Evolutionary conservation across 116 monocot genomes (phyloP).

Genomic region (Iris pallida): DNA sequence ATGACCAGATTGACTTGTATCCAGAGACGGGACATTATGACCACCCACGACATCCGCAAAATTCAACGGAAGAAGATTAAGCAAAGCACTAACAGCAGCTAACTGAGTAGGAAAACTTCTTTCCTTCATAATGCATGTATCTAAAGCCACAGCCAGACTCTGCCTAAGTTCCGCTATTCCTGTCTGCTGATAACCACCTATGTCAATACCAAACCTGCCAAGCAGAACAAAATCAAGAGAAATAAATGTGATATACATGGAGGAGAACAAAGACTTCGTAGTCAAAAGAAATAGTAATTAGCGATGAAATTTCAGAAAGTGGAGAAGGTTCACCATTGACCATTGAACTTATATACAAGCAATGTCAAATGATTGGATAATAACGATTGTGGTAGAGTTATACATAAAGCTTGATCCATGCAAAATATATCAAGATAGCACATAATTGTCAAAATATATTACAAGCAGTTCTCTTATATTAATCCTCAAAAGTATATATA

Average conservation of each 20-base stretch:
- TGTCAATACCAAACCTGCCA: constrained; percentile 42
- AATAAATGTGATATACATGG: neutral
- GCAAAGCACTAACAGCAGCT: constrained; percentile 36
- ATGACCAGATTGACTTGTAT: constrained; percentile 16
- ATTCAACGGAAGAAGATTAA: constrained; percentile 51
- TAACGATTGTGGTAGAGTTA: too few species aligned
- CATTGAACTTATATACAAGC: too few species aligned
- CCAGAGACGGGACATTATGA: neutral
- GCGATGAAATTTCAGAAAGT: too few species aligned
- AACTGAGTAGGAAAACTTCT: constrained; percentile 27
- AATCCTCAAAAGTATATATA: too few species aligned
- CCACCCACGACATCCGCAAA: constrained; percentile 33
- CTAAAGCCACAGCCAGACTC: constrained; percentile 19
- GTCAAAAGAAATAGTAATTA: too few species aligned
- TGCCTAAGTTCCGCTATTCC: constrained; percentile 29
- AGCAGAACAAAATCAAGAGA: neutral
- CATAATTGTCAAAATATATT: too few species aligned
- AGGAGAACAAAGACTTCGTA: too few species aligned
- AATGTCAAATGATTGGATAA: too few species aligned
- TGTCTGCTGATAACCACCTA: constrained; percentile 28
- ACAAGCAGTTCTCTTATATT: too few species aligned
- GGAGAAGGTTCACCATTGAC: too few species aligned
- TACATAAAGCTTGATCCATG: too few species aligned
- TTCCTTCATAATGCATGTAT: constrained; percentile 11
- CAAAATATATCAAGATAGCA: too few species aligned